These are phyloP conservation scores for Myxozyma monticola DNA, from an alignment of 805 yeast species.

Conservation along the genomic window DNA sequence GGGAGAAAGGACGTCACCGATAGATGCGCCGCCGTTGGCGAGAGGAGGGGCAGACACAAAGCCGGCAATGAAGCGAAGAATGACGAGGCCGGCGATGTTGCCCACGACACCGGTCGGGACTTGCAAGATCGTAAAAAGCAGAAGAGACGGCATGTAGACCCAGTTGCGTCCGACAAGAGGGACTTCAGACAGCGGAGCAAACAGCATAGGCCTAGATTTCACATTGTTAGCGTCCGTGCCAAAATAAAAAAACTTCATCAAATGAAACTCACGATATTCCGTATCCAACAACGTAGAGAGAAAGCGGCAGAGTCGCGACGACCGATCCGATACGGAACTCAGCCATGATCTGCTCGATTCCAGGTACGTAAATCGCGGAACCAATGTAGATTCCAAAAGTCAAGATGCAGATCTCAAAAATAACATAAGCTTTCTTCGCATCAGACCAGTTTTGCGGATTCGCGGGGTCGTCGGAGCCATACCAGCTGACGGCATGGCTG, in stretches of 20 bases:
- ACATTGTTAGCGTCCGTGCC: conserved; percentile 55
- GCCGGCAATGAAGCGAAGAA: conserved; percentile 56
- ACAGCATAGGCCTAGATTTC: conserved; percentile 58
- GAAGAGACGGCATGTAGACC: conserved; percentile 49
- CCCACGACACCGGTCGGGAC: conserved; percentile 54
- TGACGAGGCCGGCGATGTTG: conserved; percentile 52
- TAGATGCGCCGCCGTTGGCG: conserved; percentile 60
- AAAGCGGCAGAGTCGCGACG: conserved; percentile 52
- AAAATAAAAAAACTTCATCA: too few species aligned
- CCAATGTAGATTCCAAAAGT: conserved; percentile 57
- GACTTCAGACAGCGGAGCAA: conserved; percentile 60
- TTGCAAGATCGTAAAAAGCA: conserved; percentile 52
- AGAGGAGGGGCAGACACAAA: conserved; percentile 59
- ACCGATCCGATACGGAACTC: conserved; percentile 49
- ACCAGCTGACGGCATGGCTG: conserved; percentile 30
- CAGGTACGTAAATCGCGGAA: conserved; percentile 58
- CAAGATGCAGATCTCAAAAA: conserved; percentile 46
- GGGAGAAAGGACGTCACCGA: conserved; percentile 45
- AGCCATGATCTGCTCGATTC: conserved; percentile 46
- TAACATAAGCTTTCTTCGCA: conserved; percentile 43
- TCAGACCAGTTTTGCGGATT: conserved; percentile 59
- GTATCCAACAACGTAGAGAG: conserved; percentile 59
- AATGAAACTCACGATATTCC: conserved; percentile 45
- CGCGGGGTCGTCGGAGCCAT: conserved; percentile 33
- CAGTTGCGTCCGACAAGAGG: conserved; percentile 54